phyloP scores from a whole-genome alignment of 306 rosid species.

The Lotus japonicus region DNA sequence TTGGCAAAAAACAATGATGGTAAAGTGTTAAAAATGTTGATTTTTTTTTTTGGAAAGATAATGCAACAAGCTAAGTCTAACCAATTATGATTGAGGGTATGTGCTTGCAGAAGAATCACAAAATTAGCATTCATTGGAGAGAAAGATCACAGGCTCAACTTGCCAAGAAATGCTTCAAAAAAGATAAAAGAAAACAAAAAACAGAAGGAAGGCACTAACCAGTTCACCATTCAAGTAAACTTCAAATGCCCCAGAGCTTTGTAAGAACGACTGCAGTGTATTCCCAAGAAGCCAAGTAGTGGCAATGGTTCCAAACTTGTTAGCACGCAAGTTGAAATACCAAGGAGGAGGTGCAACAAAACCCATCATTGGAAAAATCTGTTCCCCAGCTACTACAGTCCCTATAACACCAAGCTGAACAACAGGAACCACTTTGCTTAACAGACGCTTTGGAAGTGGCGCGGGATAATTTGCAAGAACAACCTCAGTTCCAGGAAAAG shows the following conservation, averaged over 20 bases:
- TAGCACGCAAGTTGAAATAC: conserved; percentile 59
- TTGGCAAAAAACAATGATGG: no score
- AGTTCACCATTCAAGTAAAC: conserved; percentile 65
- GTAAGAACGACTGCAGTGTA: conserved; percentile 65
- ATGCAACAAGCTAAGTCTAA: neutral
- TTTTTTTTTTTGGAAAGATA: no score
- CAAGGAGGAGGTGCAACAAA: conserved; percentile 64
- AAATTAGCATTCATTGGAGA: neutral
- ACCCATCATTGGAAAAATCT: conserved; percentile 64
- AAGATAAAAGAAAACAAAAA: neutral
- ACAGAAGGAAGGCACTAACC: conserved; percentile 46
- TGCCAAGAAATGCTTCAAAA: neutral
- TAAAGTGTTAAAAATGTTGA: neutral
- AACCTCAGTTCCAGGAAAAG: conserved; percentile 62
- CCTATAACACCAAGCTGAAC: conserved; percentile 62
- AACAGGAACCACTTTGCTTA: conserved; percentile 63
- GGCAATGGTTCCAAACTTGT: conserved; percentile 67
- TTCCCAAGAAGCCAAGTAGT: conserved; percentile 87
- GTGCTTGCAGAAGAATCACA: neutral
- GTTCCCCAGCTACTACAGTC: conserved; percentile 63
- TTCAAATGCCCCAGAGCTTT: conserved; percentile 81
- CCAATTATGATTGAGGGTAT: neutral
- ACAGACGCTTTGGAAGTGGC: conserved; percentile 55
- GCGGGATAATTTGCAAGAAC: conserved; percentile 66
- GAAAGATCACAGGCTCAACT: neutral